Evolutionary conservation across 2,329 filamentous ascomycete species (phyloP).

Genomic region (Biscogniauxia sp.): DNA sequence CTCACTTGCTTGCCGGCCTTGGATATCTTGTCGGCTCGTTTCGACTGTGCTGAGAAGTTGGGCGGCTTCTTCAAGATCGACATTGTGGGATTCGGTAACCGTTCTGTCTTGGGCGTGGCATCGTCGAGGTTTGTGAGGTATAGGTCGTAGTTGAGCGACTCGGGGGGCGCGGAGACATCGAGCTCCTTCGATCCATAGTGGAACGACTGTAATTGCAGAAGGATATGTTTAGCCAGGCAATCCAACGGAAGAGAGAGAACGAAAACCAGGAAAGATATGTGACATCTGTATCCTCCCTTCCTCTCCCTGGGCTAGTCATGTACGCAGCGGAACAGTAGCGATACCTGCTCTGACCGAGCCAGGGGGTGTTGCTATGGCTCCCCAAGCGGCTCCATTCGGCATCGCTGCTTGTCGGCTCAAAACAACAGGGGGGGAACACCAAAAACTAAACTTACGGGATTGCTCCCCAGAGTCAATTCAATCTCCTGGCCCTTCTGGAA

Average conservation of each 20-base stretch:
- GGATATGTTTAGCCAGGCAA: slow-evolving; percentile 8
- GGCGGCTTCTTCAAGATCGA: slow-evolving; percentile 46
- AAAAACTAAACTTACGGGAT: slow-evolving; percentile 51
- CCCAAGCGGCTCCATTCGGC: neutral
- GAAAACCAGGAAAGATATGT: too few species aligned
- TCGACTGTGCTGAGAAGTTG: slow-evolving; percentile 9
- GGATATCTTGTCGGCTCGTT: slow-evolving; percentile 23
- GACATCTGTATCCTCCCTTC: neutral
- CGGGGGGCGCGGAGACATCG: slow-evolving; percentile 42
- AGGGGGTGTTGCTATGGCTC: neutral
- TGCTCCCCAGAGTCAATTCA: slow-evolving; percentile 55
- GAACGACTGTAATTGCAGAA: slow-evolving; percentile 44
- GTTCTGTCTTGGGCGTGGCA: slow-evolving; percentile 44
- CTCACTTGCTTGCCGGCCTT: slow-evolving; percentile 33
- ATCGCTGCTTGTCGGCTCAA: slow-evolving; percentile 12
- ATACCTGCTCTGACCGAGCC: neutral
- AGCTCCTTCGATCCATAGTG: slow-evolving; percentile 52
- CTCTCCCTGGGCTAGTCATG: too few species aligned
- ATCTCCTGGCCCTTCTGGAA: slow-evolving; percentile 56
- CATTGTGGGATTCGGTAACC: slow-evolving; percentile 49
- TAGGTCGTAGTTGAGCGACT: slow-evolving; percentile 53
- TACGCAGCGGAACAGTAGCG: neutral
- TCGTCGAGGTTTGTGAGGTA: slow-evolving; percentile 54
- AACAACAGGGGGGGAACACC: slow-evolving; percentile 13
- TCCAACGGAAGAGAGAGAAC: neutral